Conservation (phyloP, 1,139 yeast species). For the Blastobotrys niveus region DNA sequence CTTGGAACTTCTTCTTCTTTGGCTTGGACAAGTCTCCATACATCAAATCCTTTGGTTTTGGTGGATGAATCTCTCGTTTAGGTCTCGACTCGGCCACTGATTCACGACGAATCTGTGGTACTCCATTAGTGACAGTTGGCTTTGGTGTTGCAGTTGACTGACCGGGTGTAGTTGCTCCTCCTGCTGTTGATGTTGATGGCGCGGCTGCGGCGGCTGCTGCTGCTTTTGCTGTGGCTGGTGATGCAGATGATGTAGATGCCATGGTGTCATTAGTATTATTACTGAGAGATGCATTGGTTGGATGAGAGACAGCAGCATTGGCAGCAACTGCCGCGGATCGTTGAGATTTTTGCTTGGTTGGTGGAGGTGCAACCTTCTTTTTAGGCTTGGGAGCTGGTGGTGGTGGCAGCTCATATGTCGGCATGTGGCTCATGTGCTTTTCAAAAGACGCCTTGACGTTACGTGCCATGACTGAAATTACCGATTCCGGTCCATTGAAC, state of each 20-base stretch:
- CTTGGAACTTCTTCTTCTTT: slow-evolving; percentile 83
- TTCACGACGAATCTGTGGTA: slow-evolving; percentile 59
- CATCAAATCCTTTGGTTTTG: slow-evolving; percentile 88
- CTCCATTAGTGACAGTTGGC: slow-evolving; percentile 38
- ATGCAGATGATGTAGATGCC: slow-evolving; percentile 8
- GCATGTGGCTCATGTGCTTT: slow-evolving; percentile 89
- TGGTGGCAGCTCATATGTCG: slow-evolving; percentile 60
- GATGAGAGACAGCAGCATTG: slow-evolving; percentile 17
- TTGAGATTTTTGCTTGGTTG: slow-evolving; percentile 25
- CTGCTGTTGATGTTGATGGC: slow-evolving; percentile 2
- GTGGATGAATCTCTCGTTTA: slow-evolving; percentile 94
- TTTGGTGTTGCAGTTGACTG: background rate
- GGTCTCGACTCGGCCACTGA: slow-evolving; percentile 67
- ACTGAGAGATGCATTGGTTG: background rate
- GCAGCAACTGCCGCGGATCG: slow-evolving; percentile 28
- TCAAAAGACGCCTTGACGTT: slow-evolving; percentile 88
- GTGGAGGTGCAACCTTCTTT: slow-evolving; percentile 24
- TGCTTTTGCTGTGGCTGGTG: slow-evolving; percentile 25
- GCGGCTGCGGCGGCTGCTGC: slow-evolving; percentile 20
- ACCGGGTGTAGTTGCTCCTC: slow-evolving; percentile 5
- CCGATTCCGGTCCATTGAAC: slow-evolving; percentile 80
- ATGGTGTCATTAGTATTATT: too few relatives aligned
- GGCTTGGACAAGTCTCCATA: slow-evolving; percentile 67
- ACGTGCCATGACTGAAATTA: slow-evolving; percentile 85
- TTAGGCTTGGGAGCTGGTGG: slow-evolving; percentile 27